Evolutionary conservation across 257 asterid genomes (phyloP).

Genomic region (Parsonsia alboflavescens): DNA sequence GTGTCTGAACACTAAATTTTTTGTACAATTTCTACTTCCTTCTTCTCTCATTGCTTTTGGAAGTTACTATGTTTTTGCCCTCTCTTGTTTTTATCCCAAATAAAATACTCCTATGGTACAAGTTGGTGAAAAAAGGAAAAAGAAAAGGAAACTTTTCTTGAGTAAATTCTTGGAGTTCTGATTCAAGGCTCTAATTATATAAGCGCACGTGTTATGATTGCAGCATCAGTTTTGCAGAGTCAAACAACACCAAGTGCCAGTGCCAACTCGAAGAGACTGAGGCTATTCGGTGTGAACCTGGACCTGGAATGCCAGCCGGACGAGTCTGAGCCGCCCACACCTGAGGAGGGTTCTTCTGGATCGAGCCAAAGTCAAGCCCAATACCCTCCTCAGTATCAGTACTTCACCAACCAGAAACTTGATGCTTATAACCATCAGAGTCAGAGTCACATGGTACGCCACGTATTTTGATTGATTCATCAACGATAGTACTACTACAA

Average conservation of each 20-base stretch:
- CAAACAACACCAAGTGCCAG: constrained; percentile 30
- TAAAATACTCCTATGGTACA: constrained; percentile 8
- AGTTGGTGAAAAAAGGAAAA: background rate
- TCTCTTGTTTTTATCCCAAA: background rate
- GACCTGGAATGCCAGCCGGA: constrained; percentile 52
- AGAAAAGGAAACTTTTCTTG: background rate
- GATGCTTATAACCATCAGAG: constrained; percentile 27
- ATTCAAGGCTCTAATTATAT: no score
- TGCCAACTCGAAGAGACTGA: constrained; percentile 60
- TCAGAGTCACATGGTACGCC: constrained; percentile 61
- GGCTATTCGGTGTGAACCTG: constrained; percentile 86
- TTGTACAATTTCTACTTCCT: background rate
- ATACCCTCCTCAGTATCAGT: constrained; percentile 25
- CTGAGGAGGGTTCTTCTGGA: constrained; percentile 36
- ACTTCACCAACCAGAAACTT: constrained; percentile 17
- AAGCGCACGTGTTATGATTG: constrained; percentile 15
- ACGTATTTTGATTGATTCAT: constrained; percentile 10
- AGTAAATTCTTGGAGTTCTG: background rate
- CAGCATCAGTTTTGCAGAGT: constrained; percentile 21
- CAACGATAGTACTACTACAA: background rate
- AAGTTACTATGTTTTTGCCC: background rate
- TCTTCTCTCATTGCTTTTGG: background rate
- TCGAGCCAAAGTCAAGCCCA: constrained; percentile 38
- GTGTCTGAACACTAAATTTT: background rate
- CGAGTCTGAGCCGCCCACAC: constrained; percentile 25